Conservation (phyloP, 164 flowering plant species). For the Buxus sempervirens region DNA sequence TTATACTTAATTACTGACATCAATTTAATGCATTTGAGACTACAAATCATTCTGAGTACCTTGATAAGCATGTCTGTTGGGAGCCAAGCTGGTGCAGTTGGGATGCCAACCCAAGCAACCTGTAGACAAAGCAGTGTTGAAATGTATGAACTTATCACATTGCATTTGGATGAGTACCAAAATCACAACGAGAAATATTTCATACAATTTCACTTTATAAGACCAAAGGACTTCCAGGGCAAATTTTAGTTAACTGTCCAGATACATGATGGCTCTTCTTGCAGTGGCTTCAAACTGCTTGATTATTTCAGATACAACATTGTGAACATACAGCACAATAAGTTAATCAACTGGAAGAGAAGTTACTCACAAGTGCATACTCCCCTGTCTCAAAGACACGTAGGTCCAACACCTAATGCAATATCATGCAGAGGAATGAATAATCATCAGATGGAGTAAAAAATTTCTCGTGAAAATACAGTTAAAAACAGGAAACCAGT, state of each 20-base stretch:
- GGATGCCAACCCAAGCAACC: slow-evolving; percentile 92
- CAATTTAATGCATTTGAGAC: background rate
- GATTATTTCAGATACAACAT: too few species aligned
- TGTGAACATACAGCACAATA: too few species aligned
- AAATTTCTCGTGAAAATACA: too few species aligned
- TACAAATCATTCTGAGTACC: slow-evolving; percentile 30
- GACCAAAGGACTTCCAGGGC: background rate
- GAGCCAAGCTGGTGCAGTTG: slow-evolving; percentile 98
- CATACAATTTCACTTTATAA: background rate
- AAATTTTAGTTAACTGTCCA: background rate
- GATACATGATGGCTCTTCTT: too few species aligned
- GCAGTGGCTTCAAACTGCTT: too few species aligned
- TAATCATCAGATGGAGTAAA: background rate
- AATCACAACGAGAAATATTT: background rate
- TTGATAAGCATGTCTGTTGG: slow-evolving; percentile 91
- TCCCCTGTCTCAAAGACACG: slow-evolving; percentile 86
- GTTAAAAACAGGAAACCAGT: too few species aligned
- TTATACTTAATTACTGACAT: background rate
- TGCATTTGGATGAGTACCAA: background rate
- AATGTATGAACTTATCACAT: background rate
- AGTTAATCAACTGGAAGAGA: background rate
- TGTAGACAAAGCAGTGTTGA: slow-evolving; percentile 16
- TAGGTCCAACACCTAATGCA: slow-evolving; percentile 74
- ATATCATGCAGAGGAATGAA: slow-evolving; percentile 6
- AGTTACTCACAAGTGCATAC: slow-evolving; percentile 74